phyloP scores from a whole-genome alignment of 2,329 filamentous ascomycete species.

The Fusarium sp. region DNA sequence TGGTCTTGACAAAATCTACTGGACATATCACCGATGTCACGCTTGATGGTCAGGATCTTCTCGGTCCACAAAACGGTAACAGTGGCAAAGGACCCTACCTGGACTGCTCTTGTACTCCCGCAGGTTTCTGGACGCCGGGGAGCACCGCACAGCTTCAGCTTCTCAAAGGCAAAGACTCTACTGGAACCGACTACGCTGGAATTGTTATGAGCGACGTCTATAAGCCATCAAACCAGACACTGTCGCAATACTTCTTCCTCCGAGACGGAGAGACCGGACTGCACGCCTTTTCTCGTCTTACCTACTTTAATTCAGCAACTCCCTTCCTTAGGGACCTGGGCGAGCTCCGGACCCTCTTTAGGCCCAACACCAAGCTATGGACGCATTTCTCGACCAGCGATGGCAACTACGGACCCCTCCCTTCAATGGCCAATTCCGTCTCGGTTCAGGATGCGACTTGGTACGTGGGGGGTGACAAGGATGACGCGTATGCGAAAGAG shows the following conservation, averaged over 20 bases:
- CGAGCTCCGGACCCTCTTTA: slow-evolving; percentile 70
- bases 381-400: slow-evolving; percentile 69
- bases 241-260: slow-evolving; percentile 74
- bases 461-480: slow-evolving; percentile 65
- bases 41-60: slow-evolving; percentile 57
- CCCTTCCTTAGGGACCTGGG: slow-evolving; percentile 68
- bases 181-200: slow-evolving; percentile 64
- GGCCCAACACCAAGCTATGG: slow-evolving; percentile 69
- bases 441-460: slow-evolving; percentile 73
- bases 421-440: slow-evolving; percentile 53
- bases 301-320: slow-evolving; percentile 66
- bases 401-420: slow-evolving; percentile 61
- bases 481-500: slow-evolving; percentile 65
- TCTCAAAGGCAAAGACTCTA: slow-evolving; percentile 57
- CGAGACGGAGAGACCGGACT: slow-evolving; percentile 70
- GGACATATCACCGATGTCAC: slow-evolving; percentile 32
- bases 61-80: slow-evolving; percentile 52
- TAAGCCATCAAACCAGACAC: slow-evolving; percentile 64
- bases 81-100: slow-evolving; percentile 67
- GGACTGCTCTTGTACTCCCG: slow-evolving; percentile 71
- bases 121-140: slow-evolving; percentile 69
- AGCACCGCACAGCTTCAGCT: slow-evolving; percentile 58
- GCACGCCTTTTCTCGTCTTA: slow-evolving; percentile 68
- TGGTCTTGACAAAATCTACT: slow-evolving; percentile 20
- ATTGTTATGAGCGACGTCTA: slow-evolving; percentile 70